phyloP scores from a whole-genome alignment of 352 stramenopile species.

The Achlya hypogyna region DNA sequence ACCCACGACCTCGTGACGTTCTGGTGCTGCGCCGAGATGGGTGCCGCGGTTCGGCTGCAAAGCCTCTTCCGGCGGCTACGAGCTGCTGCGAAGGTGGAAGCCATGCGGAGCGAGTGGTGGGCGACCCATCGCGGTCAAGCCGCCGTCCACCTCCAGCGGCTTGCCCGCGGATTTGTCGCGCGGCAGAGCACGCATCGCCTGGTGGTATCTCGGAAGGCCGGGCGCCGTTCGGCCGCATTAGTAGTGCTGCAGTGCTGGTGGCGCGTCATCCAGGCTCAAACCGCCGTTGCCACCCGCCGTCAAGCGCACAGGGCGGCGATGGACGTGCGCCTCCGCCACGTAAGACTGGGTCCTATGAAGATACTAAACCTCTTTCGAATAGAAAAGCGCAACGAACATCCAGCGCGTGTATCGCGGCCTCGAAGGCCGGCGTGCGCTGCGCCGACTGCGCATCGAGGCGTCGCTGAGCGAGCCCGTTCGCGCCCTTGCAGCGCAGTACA shows the following conservation, averaged over 20 bases:
- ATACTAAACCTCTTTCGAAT: background rate
- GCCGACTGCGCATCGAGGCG: background rate
- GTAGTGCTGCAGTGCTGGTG: constrained; percentile 14
- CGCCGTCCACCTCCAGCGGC: constrained; percentile 8
- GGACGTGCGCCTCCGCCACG: background rate
- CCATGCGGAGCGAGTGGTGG: background rate
- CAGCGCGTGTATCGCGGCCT: constrained; percentile 7
- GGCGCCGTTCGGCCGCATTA: background rate
- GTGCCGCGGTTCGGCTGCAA: background rate
- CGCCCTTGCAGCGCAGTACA: background rate
- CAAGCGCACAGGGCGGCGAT: background rate
- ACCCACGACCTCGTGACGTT: background rate
- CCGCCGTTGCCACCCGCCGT: background rate
- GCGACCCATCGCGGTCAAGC: background rate
- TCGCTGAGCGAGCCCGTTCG: constrained; percentile 4
- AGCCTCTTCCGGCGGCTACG: background rate
- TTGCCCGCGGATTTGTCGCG: constrained; percentile 1
- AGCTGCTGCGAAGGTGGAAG: background rate
- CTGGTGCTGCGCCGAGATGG: constrained; percentile 10
- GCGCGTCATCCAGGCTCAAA: background rate
- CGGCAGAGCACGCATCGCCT: background rate
- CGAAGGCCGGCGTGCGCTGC: background rate
- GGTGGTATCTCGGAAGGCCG: background rate
- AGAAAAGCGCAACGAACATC: background rate
- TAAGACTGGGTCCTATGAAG: background rate